Evolutionary conservation across 2,329 filamentous ascomycete species (phyloP), one percentile per base, ranked within the genome.

Genomic region (Ophiostoma australiae): DNA sequence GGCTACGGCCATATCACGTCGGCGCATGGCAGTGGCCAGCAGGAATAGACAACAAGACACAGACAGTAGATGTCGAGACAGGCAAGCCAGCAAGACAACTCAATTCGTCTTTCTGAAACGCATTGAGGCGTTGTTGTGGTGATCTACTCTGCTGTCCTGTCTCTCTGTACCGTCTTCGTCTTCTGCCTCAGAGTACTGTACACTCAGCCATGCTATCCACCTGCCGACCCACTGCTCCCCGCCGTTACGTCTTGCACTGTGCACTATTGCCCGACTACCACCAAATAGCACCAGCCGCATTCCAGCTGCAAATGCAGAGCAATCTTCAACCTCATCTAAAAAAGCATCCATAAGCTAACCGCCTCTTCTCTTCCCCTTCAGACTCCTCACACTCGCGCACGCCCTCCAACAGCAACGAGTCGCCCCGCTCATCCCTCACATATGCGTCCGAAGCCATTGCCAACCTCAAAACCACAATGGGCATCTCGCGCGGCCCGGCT

Each of bases 381-480:
- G 71, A 70, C 44, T 35, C 71, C 44, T 37, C 44, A 55, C 63
- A 71, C 58, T 44, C 39, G 8, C 71, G 72, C 48, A 68, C 71
- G 35, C 70, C 69, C 52, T 73, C 73, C 10, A 66, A 71, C n/a
- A 71, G 73, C 71, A 74, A 77, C 77, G 74, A 76, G 66, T 74
- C 76, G 70, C 71, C 73, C 61, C 73, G 74, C 70, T 70, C 74
- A 17, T 80, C 79, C 67, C 76, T 83, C 74, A 76, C 79, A 63
- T 78, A 79, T 70, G 80, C 80, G 75, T 80, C 81, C 39, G 77
- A 78, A 71, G 80, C 79, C 77, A 75, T 78, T 68, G 76, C 80
- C 75, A 82, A 81, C 77, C 72, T 77, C 20, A 73, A 33, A 41
- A 44, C 72, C 55, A 81, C 78, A 76, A 80, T 81, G 79, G 80